Conservation (phyloP, 345 rosid species). For the Laguncularia racemosa region DNA sequence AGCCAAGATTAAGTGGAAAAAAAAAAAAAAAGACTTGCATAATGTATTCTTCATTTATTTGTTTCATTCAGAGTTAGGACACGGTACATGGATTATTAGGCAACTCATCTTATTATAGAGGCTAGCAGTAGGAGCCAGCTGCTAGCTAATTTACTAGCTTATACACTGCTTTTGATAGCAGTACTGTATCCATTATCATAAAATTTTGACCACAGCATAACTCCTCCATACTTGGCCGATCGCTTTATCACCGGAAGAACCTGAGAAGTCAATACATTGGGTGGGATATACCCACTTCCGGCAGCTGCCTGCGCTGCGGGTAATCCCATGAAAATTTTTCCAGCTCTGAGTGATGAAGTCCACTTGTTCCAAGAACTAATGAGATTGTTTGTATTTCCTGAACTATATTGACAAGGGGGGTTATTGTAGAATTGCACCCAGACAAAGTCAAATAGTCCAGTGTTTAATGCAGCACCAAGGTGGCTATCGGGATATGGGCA, state of each 20-base stretch:
- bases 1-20: too few species aligned
- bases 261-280: slow-evolving; percentile 27
- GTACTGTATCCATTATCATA: slow-evolving; percentile 46
- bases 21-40: too few species aligned
- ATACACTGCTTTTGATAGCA: slow-evolving; percentile 32
- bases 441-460: slow-evolving; percentile 47
- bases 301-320: slow-evolving; percentile 55
- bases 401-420: slow-evolving; percentile 33
- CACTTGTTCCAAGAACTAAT: slow-evolving; percentile 43
- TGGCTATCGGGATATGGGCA: slow-evolving; percentile 49
- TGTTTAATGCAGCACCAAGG: slow-evolving; percentile 35
- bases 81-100: too few species aligned
- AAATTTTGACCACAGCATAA: slow-evolving; percentile 51
- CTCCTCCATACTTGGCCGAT: slow-evolving; percentile 42
- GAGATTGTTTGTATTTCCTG: slow-evolving; percentile 23
- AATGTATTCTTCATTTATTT: too few species aligned
- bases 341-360: slow-evolving; percentile 30
- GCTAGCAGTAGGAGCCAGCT: too few species aligned
- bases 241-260: slow-evolving; percentile 37
- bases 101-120: too few species aligned
- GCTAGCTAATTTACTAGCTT: not conserved
- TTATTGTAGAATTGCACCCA: slow-evolving; percentile 61
- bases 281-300: slow-evolving; percentile 44
- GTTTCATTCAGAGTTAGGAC: too few species aligned
- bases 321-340: slow-evolving; percentile 37